Conservation (phyloP, 768 basidiomycete species). For the Jaapia argillacea region DNA sequence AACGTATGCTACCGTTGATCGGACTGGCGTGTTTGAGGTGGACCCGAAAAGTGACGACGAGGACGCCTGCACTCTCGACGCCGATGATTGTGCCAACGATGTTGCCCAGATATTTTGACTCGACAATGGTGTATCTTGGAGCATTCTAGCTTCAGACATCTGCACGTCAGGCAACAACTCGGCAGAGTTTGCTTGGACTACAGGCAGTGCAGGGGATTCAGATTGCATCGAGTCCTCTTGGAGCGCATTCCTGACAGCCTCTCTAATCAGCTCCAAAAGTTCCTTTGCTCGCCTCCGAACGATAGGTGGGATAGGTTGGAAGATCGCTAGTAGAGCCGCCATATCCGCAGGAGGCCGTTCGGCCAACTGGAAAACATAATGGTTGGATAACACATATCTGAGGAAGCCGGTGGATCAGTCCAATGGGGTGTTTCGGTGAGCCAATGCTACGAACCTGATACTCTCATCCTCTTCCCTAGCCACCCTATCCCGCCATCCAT, state of each 20-base stretch:
- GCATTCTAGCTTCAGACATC: too few relatives aligned
- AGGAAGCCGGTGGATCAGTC: slow-evolving; percentile 3
- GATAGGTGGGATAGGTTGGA: slow-evolving; percentile 53
- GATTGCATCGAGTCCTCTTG: too few relatives aligned
- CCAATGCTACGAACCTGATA: slow-evolving; percentile 39
- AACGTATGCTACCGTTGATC: too few relatives aligned
- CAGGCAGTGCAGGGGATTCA: too few relatives aligned
- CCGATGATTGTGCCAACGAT: too few relatives aligned
- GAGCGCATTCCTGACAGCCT: slow-evolving; percentile 26
- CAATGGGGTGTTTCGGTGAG: neutral
- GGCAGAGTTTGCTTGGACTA: too few relatives aligned
- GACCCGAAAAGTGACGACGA: too few relatives aligned
- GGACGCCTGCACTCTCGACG: too few relatives aligned
- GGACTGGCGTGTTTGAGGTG: too few relatives aligned
- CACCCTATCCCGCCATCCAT: slow-evolving; percentile 73
- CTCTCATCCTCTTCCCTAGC: slow-evolving; percentile 86
- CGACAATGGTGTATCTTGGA: too few relatives aligned
- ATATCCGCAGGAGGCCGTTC: slow-evolving; percentile 62
- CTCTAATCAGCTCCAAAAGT: slow-evolving; percentile 50
- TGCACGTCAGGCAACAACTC: too few relatives aligned
- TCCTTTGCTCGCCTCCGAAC: slow-evolving; percentile 54
- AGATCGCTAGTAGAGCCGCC: slow-evolving; percentile 47
- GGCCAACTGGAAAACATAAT: slow-evolving; percentile 62
- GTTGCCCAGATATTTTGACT: too few relatives aligned
- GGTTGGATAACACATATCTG: slow-evolving; percentile 71